Evolutionary conservation across 192 early-diverging fungal genomes (phyloP).

Genomic region (Coemansia sp.): DNA sequence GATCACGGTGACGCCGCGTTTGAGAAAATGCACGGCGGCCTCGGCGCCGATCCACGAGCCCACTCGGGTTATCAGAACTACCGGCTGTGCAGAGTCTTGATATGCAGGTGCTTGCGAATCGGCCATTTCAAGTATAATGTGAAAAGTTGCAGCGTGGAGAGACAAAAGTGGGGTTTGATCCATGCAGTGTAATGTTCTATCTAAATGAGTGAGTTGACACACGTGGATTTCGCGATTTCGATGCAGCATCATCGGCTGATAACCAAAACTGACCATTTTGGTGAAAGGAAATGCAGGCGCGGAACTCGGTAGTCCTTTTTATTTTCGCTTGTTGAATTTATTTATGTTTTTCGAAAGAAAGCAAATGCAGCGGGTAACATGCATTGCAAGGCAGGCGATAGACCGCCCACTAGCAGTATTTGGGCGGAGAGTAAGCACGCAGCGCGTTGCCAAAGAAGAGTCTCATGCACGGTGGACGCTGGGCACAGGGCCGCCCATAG

Average conservation of each 20-base stretch:
- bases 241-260: background rate
- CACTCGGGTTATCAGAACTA: constrained; percentile 24
- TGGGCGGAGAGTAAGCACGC: background rate
- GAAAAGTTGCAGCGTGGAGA: background rate
- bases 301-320: constrained; percentile 1
- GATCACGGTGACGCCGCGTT: constrained; percentile 21
- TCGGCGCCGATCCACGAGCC: constrained; percentile 36
- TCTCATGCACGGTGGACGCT: background rate
- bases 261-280: background rate
- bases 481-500: constrained; percentile 15
- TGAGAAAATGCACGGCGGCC: constrained; percentile 19
- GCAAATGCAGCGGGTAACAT: background rate
- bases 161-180: background rate
- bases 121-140: constrained; percentile 2
- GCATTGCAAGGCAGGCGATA: background rate
- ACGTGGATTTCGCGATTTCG: background rate
- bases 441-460: background rate
- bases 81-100: background rate
- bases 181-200: background rate
- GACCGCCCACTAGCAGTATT: background rate
- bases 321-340: background rate
- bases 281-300: background rate
- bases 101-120: constrained; percentile 7
- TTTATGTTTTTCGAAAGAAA: background rate
- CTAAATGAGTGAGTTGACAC: background rate